Base-by-base conservation (phyloP, 1,284 basidiomycete genomes). In the Hymenochaete sp. region DNA sequence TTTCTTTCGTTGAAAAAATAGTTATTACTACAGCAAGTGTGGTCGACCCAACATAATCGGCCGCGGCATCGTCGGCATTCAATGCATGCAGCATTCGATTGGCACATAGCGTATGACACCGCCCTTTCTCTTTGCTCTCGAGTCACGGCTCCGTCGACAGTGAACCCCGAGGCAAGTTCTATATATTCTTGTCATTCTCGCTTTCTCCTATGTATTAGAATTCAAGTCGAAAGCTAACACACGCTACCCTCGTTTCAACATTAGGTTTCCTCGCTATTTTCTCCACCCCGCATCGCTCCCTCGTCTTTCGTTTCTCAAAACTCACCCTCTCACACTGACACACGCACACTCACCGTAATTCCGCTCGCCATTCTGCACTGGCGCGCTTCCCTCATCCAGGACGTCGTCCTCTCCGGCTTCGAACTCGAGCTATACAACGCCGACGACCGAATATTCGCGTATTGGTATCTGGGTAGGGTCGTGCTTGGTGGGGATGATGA, bases 361-460 rank as follows among this genome's bases (percentile, higher is more conserved):
- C 72, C 74, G 2, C 59, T 66, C 3, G 67, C 69, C 0, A 68
- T 76, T 2, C 62, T 79, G 13, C 52, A 75, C 11, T 75, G 79
- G 67, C 72, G 83, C 40, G 60, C 87, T 19, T 64, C 71, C 3
- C 64, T 73, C 18, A 68, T 85, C 8, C 68, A 75, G 29, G 83
- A 91, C 52, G 68, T 90, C 14, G 62, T 87, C 7, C 65, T 83
- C 39, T 77, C 82, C 0, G 88, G 85, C 1, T 83, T 87, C 52
- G 84, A 89, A 57, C 65, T 89, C 21, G 79, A 84, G 36, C 61
- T 92, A 6, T 88, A 90, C 55, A 67, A 73, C 6, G 59, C 66
- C 0, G 72, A 80, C 32, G 87, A 91, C 56, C 71, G 67, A 33
- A 67, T 79, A 0, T 74, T 83, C 51, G 77, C 83, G 3, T 88